These are phyloP conservation scores for Trichoderma gracile DNA, from an alignment of 2,329 filamentous ascomycete genomes.

Conservation along the genomic window DNA sequence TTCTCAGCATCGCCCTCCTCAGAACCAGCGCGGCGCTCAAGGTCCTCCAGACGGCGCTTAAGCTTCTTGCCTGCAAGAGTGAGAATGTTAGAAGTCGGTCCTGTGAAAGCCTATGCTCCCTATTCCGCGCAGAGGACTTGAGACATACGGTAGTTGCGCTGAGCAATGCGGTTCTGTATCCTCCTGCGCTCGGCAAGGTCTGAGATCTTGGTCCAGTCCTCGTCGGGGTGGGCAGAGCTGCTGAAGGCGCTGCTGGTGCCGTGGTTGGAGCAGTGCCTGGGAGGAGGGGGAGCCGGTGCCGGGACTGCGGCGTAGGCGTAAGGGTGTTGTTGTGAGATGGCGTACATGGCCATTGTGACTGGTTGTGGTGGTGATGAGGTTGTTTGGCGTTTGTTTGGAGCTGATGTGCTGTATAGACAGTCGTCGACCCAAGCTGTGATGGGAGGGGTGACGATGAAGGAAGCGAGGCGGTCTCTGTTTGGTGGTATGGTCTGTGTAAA, in stretches of 20 bases:
- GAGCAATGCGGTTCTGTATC: slow-evolving; percentile 97
- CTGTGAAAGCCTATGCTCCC: neutral
- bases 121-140: neutral
- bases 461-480: slow-evolving; percentile 3
- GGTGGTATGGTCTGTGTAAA: neutral
- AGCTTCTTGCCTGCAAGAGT: slow-evolving; percentile 75
- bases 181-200: slow-evolving; percentile 90
- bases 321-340: slow-evolving; percentile 39
- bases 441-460: slow-evolving; percentile 17
- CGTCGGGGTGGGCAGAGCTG: slow-evolving; percentile 89
- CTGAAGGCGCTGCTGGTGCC: slow-evolving; percentile 93
- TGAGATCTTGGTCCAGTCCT: slow-evolving; percentile 99
- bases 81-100: slow-evolving; percentile 28
- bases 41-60: slow-evolving; percentile 83
- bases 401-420: neutral
- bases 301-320: slow-evolving; percentile 37
- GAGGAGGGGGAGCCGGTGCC: slow-evolving; percentile 36
- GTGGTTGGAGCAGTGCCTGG: slow-evolving; percentile 69
- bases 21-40: slow-evolving; percentile 72
- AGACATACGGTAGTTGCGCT: slow-evolving; percentile 88
- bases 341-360: slow-evolving; percentile 41
- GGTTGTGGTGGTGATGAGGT: neutral
- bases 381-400: slow-evolving; percentile 16
- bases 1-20: slow-evolving; percentile 51
- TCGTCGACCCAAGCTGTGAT: slow-evolving; percentile 2